Conservation (phyloP, 164 flowering plant genomes). For the Brasenia schreberi region DNA sequence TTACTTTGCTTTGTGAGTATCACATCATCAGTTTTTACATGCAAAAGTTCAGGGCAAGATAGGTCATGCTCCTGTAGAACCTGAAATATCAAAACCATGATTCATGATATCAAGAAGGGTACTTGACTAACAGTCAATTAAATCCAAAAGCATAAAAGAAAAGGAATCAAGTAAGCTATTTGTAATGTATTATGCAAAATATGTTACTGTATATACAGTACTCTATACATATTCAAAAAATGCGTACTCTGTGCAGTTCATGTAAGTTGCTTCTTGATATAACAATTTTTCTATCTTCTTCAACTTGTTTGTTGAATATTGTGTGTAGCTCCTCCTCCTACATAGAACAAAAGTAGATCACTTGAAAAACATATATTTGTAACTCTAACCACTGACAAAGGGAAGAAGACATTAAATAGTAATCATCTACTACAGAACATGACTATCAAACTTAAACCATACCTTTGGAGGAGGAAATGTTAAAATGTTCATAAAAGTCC, state of each 20-base stretch:
- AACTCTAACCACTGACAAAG: too few relatives aligned
- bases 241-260: slow-evolving; percentile 71
- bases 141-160: background rate
- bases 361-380: too few relatives aligned
- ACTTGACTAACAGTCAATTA: too few relatives aligned
- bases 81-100: slow-evolving; percentile 20
- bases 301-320: slow-evolving; percentile 79
- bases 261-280: slow-evolving; percentile 72
- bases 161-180: too few relatives aligned
- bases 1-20: slow-evolving; percentile 76
- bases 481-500: slow-evolving; percentile 67
- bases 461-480: slow-evolving; percentile 80
- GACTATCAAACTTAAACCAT: background rate
- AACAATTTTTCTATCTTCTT: slow-evolving; percentile 81
- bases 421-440: too few relatives aligned
- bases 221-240: too few relatives aligned
- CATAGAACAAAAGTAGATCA: background rate
- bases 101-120: too few relatives aligned
- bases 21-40: slow-evolving; percentile 76
- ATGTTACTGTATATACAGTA: too few relatives aligned
- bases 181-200: too few relatives aligned
- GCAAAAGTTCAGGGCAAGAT: slow-evolving; percentile 62
- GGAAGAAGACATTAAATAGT: too few relatives aligned
- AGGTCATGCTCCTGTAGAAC: slow-evolving; percentile 85
- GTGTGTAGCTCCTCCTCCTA: slow-evolving; percentile 82